Base-by-base conservation (phyloP, 2,329 filamentous ascomycete species). In the Teratosphaeria epicoccoides region DNA sequence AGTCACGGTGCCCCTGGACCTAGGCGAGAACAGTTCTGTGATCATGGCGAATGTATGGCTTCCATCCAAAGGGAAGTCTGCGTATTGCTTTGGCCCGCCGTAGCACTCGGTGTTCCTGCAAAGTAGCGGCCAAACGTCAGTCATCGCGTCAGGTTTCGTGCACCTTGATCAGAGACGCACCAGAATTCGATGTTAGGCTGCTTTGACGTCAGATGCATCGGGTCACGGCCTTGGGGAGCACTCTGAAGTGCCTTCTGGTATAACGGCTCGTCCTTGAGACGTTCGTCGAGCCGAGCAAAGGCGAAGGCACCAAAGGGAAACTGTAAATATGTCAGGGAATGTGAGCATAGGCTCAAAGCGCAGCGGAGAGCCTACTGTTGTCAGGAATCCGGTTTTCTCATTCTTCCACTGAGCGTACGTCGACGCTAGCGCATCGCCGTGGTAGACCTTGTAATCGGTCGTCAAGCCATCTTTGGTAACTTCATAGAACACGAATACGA, bases 21-120 rank as follows among this genome's bases (percentile, higher is more conserved):
- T 72, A n/a, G 78, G 76, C 1, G 74, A 72, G 50, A 82, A 82
- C 0, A 83, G 71, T 61, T 82, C 74, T 0, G 74, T 72, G 48
- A 81, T 78, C 56, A 83, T 75, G 6, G 75, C 74, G 55, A 84
- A 84, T 0, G 74, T 75, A 54, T 79, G 71, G 51, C 81, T 72
- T 17, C 73, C 68, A 43, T 80, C 71, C 2, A 71, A 66, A 0
- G 80, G 80, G 50, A 75, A 77, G 33, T 80, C 66, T 20, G 71
- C 68, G 54, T 73, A 82, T 53, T 81, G 77, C 56, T 79, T 80
- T 0, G 80, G 79, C 6, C 78, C 78, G 3, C 78, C 78, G 56
- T 82, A 82, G 59, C 77, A 78, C n/a, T 40, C 33, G 5, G 33
- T 40, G 2, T 20, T 40, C 14, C 14, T 28, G 26, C n/a, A n/a